Base-by-base conservation (phyloP, 371 early-diverging fungal species). In the Globomyces sp. region DNA sequence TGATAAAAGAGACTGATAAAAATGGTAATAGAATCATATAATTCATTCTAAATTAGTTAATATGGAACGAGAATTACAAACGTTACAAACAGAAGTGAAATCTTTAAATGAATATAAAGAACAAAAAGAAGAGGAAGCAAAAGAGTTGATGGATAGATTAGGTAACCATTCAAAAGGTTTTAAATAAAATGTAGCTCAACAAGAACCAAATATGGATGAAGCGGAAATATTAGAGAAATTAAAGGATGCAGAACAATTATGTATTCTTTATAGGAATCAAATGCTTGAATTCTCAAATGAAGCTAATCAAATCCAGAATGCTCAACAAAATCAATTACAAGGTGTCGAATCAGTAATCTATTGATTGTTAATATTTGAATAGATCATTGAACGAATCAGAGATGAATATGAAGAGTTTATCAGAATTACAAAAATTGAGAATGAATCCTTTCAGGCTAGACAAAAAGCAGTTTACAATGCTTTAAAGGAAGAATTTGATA, bases 341-440 rank as follows among this genome's bases (percentile, higher is more conserved):
- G 83, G 85, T 2, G 71, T 83, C 41, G 24, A 24, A 24, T 24
- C 24, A 24, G 24, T 24, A 24, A 24, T 24, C 24, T 24, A 24
- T 24, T 24, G 24, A 24, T 24, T 24, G 24, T 24, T 24, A 24
- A 24, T 24, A 24, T 0, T 24, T 24, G 85, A 84, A 75, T 70
- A 77, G 2, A 78, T 84, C 9, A 69, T 84, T 45, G 82, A 81
- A 37, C 71, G 81, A 36, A 75, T 83, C 42, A 68, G 80, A n/a
- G 71, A 71, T 57, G 82, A 84, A 64, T 84, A 84, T 64, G 85
- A 82, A 6, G 83, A 82, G 62, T 84, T 84, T 58, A 82, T 84
- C 42, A 72, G 77, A 58, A 59, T 78, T 4, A 81, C 83, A 11
- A 81, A 78, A 58, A 52, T 83, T 6, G 85, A 84, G 58, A 81